Percentiles rank a stretch among this genome's conserved stretches.
Conservation (phyloP, 2,329 filamentous ascomycete genomes). For the Penicillium psychrosexuale region DNA sequence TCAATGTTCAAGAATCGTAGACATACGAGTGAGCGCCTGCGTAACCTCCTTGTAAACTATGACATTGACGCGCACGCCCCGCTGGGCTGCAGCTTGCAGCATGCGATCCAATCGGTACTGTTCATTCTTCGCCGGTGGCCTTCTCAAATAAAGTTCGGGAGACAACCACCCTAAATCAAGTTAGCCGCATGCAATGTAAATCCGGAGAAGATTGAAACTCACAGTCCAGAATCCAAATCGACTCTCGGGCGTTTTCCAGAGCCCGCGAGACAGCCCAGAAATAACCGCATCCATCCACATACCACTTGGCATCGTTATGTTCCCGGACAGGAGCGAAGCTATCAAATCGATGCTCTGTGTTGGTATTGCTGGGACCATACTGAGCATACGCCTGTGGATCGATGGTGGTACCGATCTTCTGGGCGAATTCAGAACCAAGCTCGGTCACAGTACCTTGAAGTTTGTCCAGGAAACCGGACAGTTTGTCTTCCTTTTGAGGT, state of each 20-base stretch:
- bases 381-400: slow-evolving; percentile 50
- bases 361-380: slow-evolving; percentile 37
- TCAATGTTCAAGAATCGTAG: slow-evolving; percentile 18
- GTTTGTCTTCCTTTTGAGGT: slow-evolving; percentile 35
- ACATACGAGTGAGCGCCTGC: slow-evolving; percentile 73
- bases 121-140: slow-evolving; percentile 77
- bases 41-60: slow-evolving; percentile 92
- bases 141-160: slow-evolving; percentile 79
- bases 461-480: slow-evolving; percentile 54
- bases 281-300: slow-evolving; percentile 78
- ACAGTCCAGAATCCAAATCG: slow-evolving; percentile 82
- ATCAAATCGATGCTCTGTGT: slow-evolving; percentile 51
- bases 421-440: slow-evolving; percentile 51
- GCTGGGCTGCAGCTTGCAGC: slow-evolving; percentile 75
- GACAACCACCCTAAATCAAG: slow-evolving; percentile 66
- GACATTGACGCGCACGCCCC: slow-evolving; percentile 78
- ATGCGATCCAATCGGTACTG: slow-evolving; percentile 79
- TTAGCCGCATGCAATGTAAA: slow-evolving; percentile 10
- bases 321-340: slow-evolving; percentile 70
- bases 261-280: slow-evolving; percentile 82
- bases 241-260: slow-evolving; percentile 71
- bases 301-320: slow-evolving; percentile 78
- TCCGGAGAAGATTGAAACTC: slow-evolving; percentile 14
- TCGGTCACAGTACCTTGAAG: slow-evolving; percentile 53
- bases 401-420: slow-evolving; percentile 47